phyloP scores from a whole-genome alignment of 108 stramenopile genomes.

The Pseudonitzschia multistriata region DNA sequence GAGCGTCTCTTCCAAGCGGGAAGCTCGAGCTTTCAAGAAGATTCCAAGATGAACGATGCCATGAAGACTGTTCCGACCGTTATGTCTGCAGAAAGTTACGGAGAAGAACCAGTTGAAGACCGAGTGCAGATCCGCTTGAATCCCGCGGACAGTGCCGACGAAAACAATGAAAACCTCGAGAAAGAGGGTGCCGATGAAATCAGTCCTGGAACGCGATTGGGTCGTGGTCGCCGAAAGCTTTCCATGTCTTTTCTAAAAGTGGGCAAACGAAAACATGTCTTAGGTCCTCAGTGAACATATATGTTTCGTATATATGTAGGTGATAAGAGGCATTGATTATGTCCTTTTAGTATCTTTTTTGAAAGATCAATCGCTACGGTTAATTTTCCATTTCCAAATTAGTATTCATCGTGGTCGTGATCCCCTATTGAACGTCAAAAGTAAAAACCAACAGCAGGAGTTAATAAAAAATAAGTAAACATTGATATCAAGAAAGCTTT shows the following conservation, averaged over 20 bases:
- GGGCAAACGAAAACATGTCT: conserved; percentile 1
- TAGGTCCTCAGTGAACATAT: not conserved
- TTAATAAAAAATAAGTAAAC: too few species aligned
- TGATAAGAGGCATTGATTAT: not conserved
- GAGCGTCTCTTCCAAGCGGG: conserved; percentile 12
- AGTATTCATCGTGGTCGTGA: not conserved
- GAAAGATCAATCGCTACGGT: not conserved
- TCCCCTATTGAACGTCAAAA: not conserved
- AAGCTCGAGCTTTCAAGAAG: not conserved
- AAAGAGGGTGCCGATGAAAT: not conserved
- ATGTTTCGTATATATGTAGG: not conserved
- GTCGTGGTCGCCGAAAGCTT: conserved; percentile 3
- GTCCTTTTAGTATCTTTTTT: not conserved
- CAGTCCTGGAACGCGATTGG: not conserved
- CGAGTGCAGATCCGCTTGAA: not conserved
- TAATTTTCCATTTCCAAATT: not conserved
- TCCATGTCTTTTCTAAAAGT: conserved; percentile 1
- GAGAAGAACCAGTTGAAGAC: conserved; percentile 3
- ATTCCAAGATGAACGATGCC: not conserved
- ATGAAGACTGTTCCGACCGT: conserved; percentile 11
- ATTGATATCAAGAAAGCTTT: too few species aligned
- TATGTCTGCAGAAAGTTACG: conserved; percentile 8
- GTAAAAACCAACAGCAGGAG: too few species aligned
- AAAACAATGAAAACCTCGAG: not conserved
- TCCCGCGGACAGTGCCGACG: not conserved